Conservation (phyloP, 2,329 filamentous ascomycete species). For the Herpotrichia juniperi region DNA sequence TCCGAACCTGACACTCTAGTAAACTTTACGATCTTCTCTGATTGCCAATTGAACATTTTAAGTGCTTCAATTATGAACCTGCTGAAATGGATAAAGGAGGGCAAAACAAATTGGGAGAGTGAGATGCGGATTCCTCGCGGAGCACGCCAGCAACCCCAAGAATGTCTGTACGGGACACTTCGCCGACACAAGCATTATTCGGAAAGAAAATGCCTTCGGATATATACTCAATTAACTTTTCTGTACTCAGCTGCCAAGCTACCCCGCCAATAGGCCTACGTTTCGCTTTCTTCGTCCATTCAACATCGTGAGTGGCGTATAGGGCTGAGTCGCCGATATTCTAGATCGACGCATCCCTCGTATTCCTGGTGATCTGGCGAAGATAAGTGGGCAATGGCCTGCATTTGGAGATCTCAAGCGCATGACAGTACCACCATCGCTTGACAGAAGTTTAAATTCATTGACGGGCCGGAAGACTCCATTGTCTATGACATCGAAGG, state of each 20-base stretch:
- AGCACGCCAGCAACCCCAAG: neutral
- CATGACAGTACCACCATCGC: neutral
- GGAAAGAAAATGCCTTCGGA: neutral
- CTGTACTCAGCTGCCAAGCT: conserved; percentile 5
- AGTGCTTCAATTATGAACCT: neutral
- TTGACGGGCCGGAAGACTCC: neutral
- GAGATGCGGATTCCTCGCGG: neutral
- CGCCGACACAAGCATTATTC: neutral
- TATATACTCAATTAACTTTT: neutral
- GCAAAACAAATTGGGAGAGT: neutral
- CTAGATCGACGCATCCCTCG: neutral
- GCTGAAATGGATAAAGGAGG: neutral
- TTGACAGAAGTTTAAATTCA: neutral
- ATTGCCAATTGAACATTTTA: conserved; percentile 22
- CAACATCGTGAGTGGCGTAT: conserved; percentile 6
- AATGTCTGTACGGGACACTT: neutral
- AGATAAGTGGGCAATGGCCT: neutral
- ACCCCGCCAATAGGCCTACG: conserved; percentile 1
- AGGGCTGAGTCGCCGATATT: conserved; percentile 3
- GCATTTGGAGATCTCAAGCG: conserved; percentile 2
- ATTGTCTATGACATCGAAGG: neutral
- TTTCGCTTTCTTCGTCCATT: conserved; percentile 5
- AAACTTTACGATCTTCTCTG: conserved; percentile 22
- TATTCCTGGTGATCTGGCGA: conserved; percentile 2
- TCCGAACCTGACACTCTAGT: conserved; percentile 17